These are phyloP conservation scores for Ophiocordyceps camponoti-saundersi DNA, from an alignment of 2,329 filamentous ascomycete species.

Conservation along the genomic window DNA sequence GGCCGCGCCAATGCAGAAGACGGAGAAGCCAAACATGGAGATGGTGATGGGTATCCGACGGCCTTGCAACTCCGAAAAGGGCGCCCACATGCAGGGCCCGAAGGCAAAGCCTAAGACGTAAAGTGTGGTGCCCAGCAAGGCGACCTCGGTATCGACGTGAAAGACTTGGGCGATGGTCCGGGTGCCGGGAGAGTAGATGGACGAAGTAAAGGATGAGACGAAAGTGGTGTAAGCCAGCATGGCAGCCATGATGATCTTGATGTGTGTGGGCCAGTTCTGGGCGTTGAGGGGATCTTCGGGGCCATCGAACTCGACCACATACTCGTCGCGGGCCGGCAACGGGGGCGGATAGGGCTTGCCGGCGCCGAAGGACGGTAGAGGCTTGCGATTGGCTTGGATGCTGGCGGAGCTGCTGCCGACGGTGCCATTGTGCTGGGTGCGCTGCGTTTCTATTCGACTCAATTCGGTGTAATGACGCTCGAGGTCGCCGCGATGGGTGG, in stretches of 20 bases:
- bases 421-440: constrained; percentile 54
- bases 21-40: constrained; percentile 50
- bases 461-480: constrained; percentile 54
- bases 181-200: constrained; percentile 57
- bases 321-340: constrained; percentile 54
- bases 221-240: constrained; percentile 62
- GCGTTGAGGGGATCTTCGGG: constrained; percentile 70
- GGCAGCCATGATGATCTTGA: constrained; percentile 54
- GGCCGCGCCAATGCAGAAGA: constrained; percentile 49
- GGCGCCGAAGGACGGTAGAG: constrained; percentile 51
- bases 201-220: constrained; percentile 54
- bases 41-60: constrained; percentile 44
- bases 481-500: constrained; percentile 23
- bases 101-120: constrained; percentile 59
- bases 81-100: constrained; percentile 56
- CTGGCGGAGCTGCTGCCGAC: constrained; percentile 39
- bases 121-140: constrained; percentile 47
- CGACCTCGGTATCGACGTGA: constrained; percentile 42
- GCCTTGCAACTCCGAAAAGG: constrained; percentile 55
- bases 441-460: constrained; percentile 52
- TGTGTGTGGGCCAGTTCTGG: constrained; percentile 69
- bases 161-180: constrained; percentile 37
- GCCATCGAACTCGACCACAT: constrained; percentile 74
- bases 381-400: constrained; percentile 19
- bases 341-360: constrained; percentile 60